Evolutionary conservation across 768 basidiomycete species (phyloP).

Genomic region (Amanita exitialis): DNA sequence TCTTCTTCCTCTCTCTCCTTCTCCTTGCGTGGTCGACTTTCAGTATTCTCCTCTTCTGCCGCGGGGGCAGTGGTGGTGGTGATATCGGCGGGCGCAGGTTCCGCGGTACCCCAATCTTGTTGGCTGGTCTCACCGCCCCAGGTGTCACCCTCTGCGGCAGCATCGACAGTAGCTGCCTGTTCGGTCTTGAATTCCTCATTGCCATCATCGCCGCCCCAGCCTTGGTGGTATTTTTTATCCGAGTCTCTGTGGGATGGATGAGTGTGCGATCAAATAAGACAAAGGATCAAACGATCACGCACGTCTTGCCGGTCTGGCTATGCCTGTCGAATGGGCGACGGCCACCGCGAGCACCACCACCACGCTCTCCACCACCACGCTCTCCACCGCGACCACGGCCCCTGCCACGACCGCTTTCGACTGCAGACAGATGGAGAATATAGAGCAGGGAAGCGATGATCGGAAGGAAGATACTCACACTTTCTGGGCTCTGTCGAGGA

Average conservation of each 20-base stretch:
- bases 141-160: conserved; percentile 39
- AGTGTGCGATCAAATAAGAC: conserved; percentile 8
- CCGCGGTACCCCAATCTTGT: too few relatives aligned
- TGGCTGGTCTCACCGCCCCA: conserved; percentile 36
- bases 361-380: conserved; percentile 35
- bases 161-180: conserved; percentile 64
- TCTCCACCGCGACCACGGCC: conserved; percentile 39
- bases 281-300: conserved; percentile 20
- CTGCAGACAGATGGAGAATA: conserved; percentile 15
- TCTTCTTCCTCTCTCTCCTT: conserved; percentile 75
- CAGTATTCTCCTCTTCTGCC: conserved; percentile 30
- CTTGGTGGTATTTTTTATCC: conserved; percentile 89
- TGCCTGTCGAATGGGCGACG: conserved; percentile 82
- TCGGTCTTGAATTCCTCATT: conserved; percentile 76
- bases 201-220: conserved; percentile 93
- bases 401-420: conserved; percentile 38
- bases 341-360: conserved; percentile 40
- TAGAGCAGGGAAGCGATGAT: neutral
- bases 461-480: conserved; percentile 19
- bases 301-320: conserved; percentile 79
- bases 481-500: conserved; percentile 21
- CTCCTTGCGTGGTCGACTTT: conserved; percentile 35
- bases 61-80: conserved; percentile 16
- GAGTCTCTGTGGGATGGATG: conserved; percentile 54
- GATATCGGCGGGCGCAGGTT: neutral